Percentiles rank a stretch among this genome's conserved stretches.
phyloP scores from a whole-genome alignment of 208 protist genomes.

The Acanthamoeba royreba region DNA sequence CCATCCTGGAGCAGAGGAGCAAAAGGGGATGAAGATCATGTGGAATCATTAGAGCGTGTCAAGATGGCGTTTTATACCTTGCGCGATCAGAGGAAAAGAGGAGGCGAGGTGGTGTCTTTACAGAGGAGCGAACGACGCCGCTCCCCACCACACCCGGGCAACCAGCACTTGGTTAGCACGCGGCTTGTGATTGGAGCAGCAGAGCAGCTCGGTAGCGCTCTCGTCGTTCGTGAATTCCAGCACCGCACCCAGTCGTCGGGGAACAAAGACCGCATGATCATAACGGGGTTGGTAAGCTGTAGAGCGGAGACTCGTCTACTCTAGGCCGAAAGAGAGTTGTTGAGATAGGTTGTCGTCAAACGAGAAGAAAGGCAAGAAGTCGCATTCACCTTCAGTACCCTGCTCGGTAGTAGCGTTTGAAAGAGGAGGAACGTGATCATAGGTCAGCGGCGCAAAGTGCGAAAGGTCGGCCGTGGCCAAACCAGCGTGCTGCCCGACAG shows the following conservation, averaged over 20 bases:
- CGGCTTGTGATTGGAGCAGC: neutral
- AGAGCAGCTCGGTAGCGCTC: neutral
- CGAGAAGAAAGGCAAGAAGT: neutral
- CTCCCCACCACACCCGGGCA: neutral
- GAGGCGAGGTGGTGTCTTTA: neutral
- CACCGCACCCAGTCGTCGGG: neutral
- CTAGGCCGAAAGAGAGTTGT: neutral
- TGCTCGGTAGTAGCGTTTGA: neutral
- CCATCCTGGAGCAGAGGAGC: too few relatives aligned
- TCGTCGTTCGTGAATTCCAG: neutral
- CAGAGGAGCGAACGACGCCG: neutral
- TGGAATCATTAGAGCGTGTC: neutral
- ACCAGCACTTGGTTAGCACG: neutral
- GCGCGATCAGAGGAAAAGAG: too few relatives aligned
- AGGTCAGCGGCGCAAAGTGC: neutral
- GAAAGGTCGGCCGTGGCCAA: neutral
- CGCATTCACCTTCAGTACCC: neutral
- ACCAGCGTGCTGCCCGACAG: neutral
- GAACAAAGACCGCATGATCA: neutral
- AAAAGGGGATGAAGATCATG: neutral
- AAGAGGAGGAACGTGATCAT: neutral
- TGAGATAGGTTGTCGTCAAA: neutral
- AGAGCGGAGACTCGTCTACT: too few relatives aligned
- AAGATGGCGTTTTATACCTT: neutral
- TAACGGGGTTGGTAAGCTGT: neutral